A percentile compares a stretch with the other conserved stretches of the same genome.
These are phyloP conservation scores for Aureobasidium sp. DNA, from an alignment of 2,329 filamentous ascomycete species.

Conservation along the genomic window DNA sequence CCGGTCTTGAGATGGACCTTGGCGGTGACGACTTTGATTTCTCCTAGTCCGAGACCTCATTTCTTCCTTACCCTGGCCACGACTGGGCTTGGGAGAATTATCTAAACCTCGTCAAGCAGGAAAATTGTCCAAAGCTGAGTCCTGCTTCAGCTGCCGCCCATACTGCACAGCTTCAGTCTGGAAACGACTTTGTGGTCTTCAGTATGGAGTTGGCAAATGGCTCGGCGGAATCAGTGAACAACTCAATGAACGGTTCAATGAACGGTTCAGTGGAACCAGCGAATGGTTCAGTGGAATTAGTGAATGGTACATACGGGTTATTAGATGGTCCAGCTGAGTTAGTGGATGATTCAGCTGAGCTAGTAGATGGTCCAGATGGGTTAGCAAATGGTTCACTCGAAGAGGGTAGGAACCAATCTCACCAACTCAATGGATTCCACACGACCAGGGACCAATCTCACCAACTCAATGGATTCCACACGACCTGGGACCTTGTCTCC, in stretches of 20 bases:
- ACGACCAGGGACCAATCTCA: background rate
- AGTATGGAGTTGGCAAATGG: background rate
- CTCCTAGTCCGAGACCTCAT: background rate
- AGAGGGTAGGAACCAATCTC: too few relatives aligned
- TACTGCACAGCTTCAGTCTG: background rate
- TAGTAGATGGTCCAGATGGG: too few relatives aligned
- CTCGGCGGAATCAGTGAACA: background rate
- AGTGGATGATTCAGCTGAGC: too few relatives aligned
- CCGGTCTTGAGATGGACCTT: conserved; percentile 31
- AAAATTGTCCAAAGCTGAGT: background rate
- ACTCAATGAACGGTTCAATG: background rate
- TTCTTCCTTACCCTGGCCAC: background rate
- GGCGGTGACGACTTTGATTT: conserved; percentile 30
- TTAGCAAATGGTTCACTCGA: too few relatives aligned
- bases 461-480: background rate
- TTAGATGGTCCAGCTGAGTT: background rate
- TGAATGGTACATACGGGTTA: too few relatives aligned
- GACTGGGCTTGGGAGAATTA: background rate
- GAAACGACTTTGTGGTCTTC: background rate
- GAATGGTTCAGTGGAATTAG: too few relatives aligned
- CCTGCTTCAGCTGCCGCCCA: background rate
- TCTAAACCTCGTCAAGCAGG: background rate
- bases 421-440: too few relatives aligned
- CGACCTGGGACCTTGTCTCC: background rate
- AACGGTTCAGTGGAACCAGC: too few relatives aligned